phyloP scores from a whole-genome alignment of 1,284 basidiomycete species.

The Cerioporus squamosus region DNA sequence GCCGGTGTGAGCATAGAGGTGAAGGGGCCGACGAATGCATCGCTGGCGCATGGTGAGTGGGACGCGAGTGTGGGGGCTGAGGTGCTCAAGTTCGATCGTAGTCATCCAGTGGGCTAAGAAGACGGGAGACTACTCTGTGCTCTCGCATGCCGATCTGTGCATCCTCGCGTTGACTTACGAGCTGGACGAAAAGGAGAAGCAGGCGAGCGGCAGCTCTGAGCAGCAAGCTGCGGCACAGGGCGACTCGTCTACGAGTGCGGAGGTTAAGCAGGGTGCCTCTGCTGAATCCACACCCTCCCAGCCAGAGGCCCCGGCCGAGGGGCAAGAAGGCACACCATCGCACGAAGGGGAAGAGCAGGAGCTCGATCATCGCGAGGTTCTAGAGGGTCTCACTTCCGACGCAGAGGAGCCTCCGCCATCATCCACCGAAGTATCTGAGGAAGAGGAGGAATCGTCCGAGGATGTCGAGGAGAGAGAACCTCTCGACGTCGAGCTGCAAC shows the following conservation, averaged over 20 bases:
- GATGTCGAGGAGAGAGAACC: constrained; percentile 39
- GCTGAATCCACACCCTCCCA: no score
- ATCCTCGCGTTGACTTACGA: constrained; percentile 91
- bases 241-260: background rate
- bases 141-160: constrained; percentile 91
- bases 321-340: background rate
- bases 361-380: constrained; percentile 7
- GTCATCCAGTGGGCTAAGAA: constrained; percentile 93
- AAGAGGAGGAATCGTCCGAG: constrained; percentile 1
- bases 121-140: constrained; percentile 95
- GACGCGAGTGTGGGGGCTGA: background rate
- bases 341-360: background rate
- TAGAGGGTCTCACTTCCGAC: constrained; percentile 20
- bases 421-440: constrained; percentile 15
- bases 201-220: constrained; percentile 22
- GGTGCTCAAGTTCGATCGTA: constrained; percentile 36
- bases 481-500: constrained; percentile 52
- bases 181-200: constrained; percentile 62
- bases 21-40: constrained; percentile 71
- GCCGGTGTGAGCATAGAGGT: constrained; percentile 81
- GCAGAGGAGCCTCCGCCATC: constrained; percentile 25
- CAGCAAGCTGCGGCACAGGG: background rate
- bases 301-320: background rate
- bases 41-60: constrained; percentile 75
- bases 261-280: background rate